Evolutionary conservation across 257 asterid genomes (phyloP).

Genomic region (Sherardia arvensis): DNA sequence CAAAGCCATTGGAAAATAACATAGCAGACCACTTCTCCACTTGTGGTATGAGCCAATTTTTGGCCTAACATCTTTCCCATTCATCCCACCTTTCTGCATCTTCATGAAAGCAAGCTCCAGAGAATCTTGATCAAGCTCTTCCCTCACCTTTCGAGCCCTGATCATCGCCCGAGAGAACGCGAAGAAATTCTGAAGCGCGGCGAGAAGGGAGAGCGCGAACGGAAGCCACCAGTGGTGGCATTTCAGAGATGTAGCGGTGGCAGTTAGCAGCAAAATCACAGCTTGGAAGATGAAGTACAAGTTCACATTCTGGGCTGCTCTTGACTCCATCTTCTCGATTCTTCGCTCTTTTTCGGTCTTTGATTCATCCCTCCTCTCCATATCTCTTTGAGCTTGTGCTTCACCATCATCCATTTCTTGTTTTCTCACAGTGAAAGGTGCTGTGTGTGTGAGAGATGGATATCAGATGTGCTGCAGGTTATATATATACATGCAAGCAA

Average conservation of each 20-base stretch:
- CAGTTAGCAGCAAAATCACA: conserved; percentile 33
- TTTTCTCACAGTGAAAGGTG: neutral
- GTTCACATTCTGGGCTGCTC: conserved; percentile 41
- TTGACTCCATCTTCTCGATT: conserved; percentile 26
- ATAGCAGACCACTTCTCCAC: conserved; percentile 24
- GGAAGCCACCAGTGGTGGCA: conserved; percentile 50
- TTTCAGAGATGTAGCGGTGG: conserved; percentile 19
- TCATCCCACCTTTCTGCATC: conserved; percentile 8
- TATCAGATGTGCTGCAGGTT: too few relatives aligned
- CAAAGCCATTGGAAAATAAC: conserved; percentile 16
- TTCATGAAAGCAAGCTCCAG: conserved; percentile 25
- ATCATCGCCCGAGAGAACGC: conserved; percentile 15
- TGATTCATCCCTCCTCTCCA: conserved; percentile 18
- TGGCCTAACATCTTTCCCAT: conserved; percentile 25
- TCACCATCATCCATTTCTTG: conserved; percentile 18
- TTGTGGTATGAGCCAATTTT: conserved; percentile 9
- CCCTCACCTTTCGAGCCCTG: conserved; percentile 21
- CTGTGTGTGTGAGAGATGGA: neutral
- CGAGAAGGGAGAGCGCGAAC: conserved; percentile 31
- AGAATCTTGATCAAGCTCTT: conserved; percentile 35
- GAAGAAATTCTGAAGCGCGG: conserved; percentile 29
- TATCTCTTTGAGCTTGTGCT: conserved; percentile 19
- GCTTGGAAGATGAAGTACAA: conserved; percentile 47
- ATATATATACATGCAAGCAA: neutral
- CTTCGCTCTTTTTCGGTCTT: conserved; percentile 33